A percentile compares a stretch with the other conserved stretches of the same genome.
Conservation (phyloP, 192 early-diverging fungal species). For the Dimargaris xerosporica region DNA sequence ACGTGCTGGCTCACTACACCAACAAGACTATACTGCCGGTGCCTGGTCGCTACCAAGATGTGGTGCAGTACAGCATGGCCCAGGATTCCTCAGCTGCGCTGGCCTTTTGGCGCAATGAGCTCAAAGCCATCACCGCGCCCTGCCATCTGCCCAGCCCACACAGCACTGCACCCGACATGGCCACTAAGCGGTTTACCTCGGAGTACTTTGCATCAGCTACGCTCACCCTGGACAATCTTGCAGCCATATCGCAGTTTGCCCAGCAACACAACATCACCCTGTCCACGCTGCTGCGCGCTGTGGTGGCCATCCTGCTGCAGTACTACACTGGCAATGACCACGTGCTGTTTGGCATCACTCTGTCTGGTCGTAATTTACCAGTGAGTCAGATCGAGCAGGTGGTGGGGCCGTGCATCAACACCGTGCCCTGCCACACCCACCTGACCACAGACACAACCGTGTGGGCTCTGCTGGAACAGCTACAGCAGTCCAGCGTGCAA, state of each 20-base stretch:
- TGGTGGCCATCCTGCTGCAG: neutral
- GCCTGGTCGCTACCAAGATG: neutral
- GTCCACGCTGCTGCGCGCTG: neutral
- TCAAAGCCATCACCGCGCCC: neutral
- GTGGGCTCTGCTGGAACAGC: neutral
- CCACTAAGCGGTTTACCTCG: neutral
- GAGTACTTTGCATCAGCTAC: neutral
- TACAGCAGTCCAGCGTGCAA: neutral
- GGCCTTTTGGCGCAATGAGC: neutral
- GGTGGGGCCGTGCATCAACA: conserved; percentile 9
- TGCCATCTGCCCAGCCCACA: too few species aligned
- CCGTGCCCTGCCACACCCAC: neutral
- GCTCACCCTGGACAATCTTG: neutral
- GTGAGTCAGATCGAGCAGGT: neutral
- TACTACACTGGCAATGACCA: neutral
- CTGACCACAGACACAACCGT: neutral
- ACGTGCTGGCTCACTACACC: neutral
- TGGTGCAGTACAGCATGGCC: neutral
- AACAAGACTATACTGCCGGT: neutral
- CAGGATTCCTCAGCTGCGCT: neutral
- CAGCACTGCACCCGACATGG: too few species aligned
- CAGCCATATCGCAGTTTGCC: neutral
- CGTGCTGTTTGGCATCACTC: neutral
- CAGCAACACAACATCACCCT: neutral
- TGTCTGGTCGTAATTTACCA: conserved; percentile 3